Evolutionary conservation across 805 yeast genomes (phyloP), one percentile per base, ranked within the genome.

Genomic region (Candida koratica): DNA sequence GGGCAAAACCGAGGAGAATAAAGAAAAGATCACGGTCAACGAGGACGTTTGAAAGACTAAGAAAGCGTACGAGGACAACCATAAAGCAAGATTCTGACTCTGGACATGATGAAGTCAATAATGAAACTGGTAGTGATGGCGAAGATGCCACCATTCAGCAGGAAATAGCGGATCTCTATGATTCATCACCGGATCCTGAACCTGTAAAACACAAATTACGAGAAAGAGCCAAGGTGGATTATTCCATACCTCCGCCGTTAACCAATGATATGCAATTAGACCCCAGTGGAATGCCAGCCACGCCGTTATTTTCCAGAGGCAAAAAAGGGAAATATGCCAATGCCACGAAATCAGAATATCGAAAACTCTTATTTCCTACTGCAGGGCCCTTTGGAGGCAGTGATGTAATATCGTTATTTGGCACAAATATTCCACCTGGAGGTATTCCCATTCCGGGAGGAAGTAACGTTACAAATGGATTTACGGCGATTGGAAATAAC

Each of bases 321-420:
- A 64, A 71, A 45, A 48, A 62, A 28, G 57, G 70, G 26, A 58
- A 63, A n/a, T 60, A 69, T 13, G 52, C 61, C 5, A 17, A 34
- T 15, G 19, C 17, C 11, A 54, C 66, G 12, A 76, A 74, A 28
- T 75, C 71, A 17, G 72, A 66, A 27, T 63, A 57, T 37, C 55
- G 83, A 26, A 73, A 88, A 51, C 73, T 95, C 26, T 62, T 93
- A 25, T 89, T 84, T 52, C 95, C 96, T 5, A 90, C 96, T 0
- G 87, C 88, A 11, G 98, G 98, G 0, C 98, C 98, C 1, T 90
- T 90, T 67, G 98, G 98, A 18, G 98, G 98, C 15, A 81, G 90
- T 42, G 97, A 90, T 54, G 95, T 87, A 1, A 73, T 80, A 6
- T 82, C 96, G 0, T 64, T 90, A 19, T 87, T 88, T 58, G 89